Conservation (phyloP, 2,329 filamentous ascomycete genomes). For the Monosporascus sp. region DNA sequence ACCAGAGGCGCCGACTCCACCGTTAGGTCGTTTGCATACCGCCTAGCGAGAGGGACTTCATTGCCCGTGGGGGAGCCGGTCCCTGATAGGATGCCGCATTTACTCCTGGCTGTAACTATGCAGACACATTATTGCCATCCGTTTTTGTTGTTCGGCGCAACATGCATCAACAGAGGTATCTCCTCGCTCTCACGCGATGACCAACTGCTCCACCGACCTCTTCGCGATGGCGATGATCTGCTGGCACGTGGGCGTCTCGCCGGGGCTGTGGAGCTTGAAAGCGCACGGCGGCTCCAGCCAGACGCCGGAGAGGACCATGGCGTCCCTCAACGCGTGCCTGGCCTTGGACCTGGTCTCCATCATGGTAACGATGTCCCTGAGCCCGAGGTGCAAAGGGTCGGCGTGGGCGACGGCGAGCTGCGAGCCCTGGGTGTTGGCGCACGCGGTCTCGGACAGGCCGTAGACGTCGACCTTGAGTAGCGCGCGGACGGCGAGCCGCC, state of each 20-base stretch:
- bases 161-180: too few relatives aligned
- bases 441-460: conserved; percentile 31
- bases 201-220: conserved; percentile 46
- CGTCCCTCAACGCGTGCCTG: conserved; percentile 47
- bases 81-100: too few relatives aligned
- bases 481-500: conserved; percentile 49
- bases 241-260: conserved; percentile 41
- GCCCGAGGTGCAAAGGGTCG: conserved; percentile 37
- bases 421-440: conserved; percentile 3
- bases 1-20: too few relatives aligned
- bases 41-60: too few relatives aligned
- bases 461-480: conserved; percentile 55
- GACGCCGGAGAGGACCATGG: conserved; percentile 34
- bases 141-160: too few relatives aligned
- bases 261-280: conserved; percentile 23
- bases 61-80: too few relatives aligned
- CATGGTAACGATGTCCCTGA: conserved; percentile 48
- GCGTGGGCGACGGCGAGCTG: background rate
- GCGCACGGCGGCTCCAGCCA: conserved; percentile 21
- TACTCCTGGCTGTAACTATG: too few relatives aligned
- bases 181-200: conserved; percentile 40
- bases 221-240: conserved; percentile 51
- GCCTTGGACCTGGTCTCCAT: conserved; percentile 46
- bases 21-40: too few relatives aligned
- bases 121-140: too few relatives aligned